Base-by-base conservation (phyloP, 176 grass and related monocot species). In the Thalia dealbata region DNA sequence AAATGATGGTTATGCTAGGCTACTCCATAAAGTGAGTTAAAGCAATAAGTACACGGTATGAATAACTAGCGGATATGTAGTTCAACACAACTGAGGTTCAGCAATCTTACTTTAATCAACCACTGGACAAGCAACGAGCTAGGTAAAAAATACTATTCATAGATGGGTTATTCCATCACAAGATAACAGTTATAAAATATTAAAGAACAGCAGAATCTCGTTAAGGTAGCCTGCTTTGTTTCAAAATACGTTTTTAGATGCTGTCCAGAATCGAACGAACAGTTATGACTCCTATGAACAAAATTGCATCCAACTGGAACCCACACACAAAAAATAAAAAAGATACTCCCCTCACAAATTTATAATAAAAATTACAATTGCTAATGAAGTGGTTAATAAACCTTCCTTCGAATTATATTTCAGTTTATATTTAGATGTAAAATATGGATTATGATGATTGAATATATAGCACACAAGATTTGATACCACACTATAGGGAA, bases 401-500 rank as follows among this genome's bases (percentile, higher is more conserved):
- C 0, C 38, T 44, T 68, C 21, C 32, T 19, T 22, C 21, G 8
- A 28, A 44, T 44, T 1, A 43, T 68, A 68, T 44, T 68, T 68
- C 10, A 43, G 65, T 32, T 64, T 18, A 64, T 64, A 35, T 26
- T 8, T 64, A 15, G 14, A 4, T 32, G 16, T 18, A 32, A 32
- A 16, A 68, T 42, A 22, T n/a, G n/a, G 18, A 68, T 10, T 43
- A 68, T 6, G 43, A 79, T 29, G 54, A 70, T n/a, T 32, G 9
- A 4, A 51, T 19, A 69, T 13, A 75, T 18, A 68, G 75, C 74
- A 27, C 75, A 59, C 50, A 70, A 13, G 52, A 70, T 46, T 27
- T 29, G 70, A 61, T 59, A 76, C 51, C 70, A 44, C 70, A 81
- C 73, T 55, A 23, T 48, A 23, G 0, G 60, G 48, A 50, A 82